Evolutionary conservation across 768 basidiomycete genomes (phyloP), one percentile per base, ranked within the genome.

Genomic region (Macrocybe gigantea): DNA sequence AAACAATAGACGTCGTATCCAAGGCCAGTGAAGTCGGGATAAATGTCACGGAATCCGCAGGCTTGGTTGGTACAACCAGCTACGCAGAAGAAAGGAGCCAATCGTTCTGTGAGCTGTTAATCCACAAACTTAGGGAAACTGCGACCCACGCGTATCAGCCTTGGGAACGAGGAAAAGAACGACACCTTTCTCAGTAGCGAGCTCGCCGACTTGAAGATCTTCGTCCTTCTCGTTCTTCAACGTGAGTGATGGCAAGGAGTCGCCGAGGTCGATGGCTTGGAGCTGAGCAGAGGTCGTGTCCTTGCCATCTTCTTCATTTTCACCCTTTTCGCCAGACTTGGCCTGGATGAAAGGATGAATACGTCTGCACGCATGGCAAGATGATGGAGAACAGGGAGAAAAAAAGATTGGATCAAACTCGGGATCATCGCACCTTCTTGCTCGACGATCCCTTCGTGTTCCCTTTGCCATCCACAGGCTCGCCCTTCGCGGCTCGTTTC

Each of bases 1-100:
- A 97, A 66, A 53, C 93, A 92, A 62, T 91, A 91, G 37, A 95
- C 84, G 45, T 74, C 74, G 64, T 82, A 96, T 38, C 80, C 73
- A 49, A 77, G 60, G 5, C 78, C 67, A 2, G 77, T 71, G 63
- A 94, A 94, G 53, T 88, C 84, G 5, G 82, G 77, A 62, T 86
- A 89, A 45, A 72, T 72, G 61, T 97, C 93, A 13, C 92, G 77
- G 75, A 88, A 98, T 4, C 84, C 88, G 61, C 94, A 97, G 0
- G 94, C 93, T 63, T 97, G 93, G 33, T 69, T 84, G 3, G 93
- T 97, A 69, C 94, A 96, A 32, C 94, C 93, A 45, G 87, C 88
- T 89, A 51, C 29, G 42, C 41, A 45, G 22, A 6, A 12, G 31
- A 44, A 49, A 38, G 11, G 40, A 35, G n/a, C 29, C 13, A 9